Evolutionary conservation across 345 rosid species (phyloP).

Genomic region (Mercurialis annua): DNA sequence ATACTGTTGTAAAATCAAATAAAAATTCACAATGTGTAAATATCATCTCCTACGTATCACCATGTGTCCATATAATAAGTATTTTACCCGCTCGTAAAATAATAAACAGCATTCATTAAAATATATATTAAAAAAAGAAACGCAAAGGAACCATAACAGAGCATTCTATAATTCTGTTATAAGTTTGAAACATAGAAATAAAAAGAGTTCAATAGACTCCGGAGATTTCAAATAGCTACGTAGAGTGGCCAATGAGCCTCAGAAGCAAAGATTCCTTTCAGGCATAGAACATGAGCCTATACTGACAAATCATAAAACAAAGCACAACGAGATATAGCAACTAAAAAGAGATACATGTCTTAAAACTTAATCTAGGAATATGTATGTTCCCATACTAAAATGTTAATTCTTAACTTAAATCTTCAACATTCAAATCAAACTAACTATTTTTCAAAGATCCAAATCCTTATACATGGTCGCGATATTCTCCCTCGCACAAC

Average conservation of each 20-base stretch:
- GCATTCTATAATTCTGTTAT: neutral
- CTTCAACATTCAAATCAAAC: neutral
- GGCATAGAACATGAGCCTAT: neutral
- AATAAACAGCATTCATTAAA: no score
- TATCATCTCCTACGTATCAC: neutral
- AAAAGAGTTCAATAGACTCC: neutral
- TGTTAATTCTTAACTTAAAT: neutral
- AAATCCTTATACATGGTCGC: neutral
- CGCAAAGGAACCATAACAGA: neutral
- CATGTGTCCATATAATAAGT: neutral
- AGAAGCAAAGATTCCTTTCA: neutral
- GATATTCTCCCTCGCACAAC: neutral
- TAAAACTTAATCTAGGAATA: neutral
- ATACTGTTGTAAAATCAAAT: conserved; percentile 39
- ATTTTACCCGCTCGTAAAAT: neutral
- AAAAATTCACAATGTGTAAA: neutral
- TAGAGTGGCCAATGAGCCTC: neutral
- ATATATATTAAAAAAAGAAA: no score
- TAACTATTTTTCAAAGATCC: neutral
- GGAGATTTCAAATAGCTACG: neutral
- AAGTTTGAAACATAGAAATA: neutral
- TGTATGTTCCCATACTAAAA: no score
- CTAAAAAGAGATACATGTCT: neutral
- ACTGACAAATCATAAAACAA: neutral
- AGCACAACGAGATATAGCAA: no score